phyloP scores from a whole-genome alignment of 2,329 filamentous ascomycete genomes.

The Lasiodiplodia gonubiensis region DNA sequence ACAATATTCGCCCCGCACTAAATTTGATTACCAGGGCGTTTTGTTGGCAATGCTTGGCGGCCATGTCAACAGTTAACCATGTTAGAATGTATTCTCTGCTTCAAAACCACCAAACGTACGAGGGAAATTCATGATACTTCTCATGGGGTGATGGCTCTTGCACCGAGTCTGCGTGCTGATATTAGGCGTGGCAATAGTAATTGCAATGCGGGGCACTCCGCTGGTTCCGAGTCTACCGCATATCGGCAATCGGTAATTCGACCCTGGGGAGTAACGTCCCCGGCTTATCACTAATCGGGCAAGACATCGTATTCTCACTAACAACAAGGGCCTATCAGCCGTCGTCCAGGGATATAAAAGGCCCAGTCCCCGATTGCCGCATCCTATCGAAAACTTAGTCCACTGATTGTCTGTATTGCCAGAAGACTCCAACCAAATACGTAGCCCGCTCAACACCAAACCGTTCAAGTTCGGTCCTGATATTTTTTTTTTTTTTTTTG shows the following conservation, averaged over 20 bases:
- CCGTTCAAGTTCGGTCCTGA: no score
- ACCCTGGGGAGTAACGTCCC: background rate
- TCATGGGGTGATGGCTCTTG: rapidly evolving
- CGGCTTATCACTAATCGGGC: background rate
- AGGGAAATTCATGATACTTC: background rate
- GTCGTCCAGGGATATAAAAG: no score
- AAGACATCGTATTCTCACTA: background rate
- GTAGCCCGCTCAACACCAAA: no score
- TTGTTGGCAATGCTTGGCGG: background rate
- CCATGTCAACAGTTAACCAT: no score
- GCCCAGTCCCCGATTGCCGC: no score
- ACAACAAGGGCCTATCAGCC: no score
- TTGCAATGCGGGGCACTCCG: background rate
- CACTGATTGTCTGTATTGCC: no score
- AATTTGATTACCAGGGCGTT: background rate
- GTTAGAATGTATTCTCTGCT: no score
- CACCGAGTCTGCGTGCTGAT: background rate
- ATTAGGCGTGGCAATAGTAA: background rate
- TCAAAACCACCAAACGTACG: background rate
- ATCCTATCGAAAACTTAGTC: no score
- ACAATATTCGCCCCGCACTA: no score
- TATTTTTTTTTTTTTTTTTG: no score
- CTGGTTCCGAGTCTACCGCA: background rate
- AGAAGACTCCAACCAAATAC: no score
- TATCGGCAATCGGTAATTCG: background rate